phyloP scores from a whole-genome alignment of 768 basidiomycete genomes.

The Termitomyces heimii region DNA sequence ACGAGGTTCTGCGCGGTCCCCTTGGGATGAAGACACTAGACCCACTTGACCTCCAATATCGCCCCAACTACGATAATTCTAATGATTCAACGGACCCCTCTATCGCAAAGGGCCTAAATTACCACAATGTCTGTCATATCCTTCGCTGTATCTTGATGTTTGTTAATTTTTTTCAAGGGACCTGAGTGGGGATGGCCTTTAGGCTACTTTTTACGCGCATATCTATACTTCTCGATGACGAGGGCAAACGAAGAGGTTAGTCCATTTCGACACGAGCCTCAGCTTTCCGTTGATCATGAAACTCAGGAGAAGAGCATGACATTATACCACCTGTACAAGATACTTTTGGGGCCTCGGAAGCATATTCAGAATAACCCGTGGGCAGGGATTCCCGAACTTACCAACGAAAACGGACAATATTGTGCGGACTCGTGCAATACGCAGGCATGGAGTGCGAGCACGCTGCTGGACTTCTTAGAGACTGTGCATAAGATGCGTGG shows the following conservation, averaged over 20 bases:
- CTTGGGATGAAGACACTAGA: constrained; percentile 98
- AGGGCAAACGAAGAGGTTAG: constrained; percentile 63
- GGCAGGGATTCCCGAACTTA: constrained; percentile 92
- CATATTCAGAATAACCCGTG: constrained; percentile 81
- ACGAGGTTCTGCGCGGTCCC: constrained; percentile 76
- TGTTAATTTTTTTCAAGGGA: constrained; percentile 42
- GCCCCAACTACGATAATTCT: constrained; percentile 88
- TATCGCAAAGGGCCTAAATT: constrained; percentile 92
- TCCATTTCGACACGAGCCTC: constrained; percentile 3
- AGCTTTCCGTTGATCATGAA: constrained; percentile 1
- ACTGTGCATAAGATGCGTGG: constrained; percentile 45
- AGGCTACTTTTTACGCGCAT: constrained; percentile 93
- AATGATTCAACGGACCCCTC: constrained; percentile 83
- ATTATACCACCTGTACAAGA: constrained; percentile 72
- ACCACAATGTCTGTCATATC: constrained; percentile 67
- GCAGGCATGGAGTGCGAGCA: constrained; percentile 96
- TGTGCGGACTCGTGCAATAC: constrained; percentile 89
- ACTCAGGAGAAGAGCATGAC: constrained; percentile 67
- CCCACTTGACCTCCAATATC: constrained; percentile 81
- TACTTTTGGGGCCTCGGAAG: constrained; percentile 61
- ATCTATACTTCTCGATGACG: constrained; percentile 77
- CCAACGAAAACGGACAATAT: constrained; percentile 76
- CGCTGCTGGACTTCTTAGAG: constrained; percentile 84
- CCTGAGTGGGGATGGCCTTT: constrained; percentile 96
- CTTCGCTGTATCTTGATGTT: not conserved